These are phyloP conservation scores for Pharnaceum exiguum DNA, from an alignment of 148 eudicot genomes.

Conservation along the genomic window DNA sequence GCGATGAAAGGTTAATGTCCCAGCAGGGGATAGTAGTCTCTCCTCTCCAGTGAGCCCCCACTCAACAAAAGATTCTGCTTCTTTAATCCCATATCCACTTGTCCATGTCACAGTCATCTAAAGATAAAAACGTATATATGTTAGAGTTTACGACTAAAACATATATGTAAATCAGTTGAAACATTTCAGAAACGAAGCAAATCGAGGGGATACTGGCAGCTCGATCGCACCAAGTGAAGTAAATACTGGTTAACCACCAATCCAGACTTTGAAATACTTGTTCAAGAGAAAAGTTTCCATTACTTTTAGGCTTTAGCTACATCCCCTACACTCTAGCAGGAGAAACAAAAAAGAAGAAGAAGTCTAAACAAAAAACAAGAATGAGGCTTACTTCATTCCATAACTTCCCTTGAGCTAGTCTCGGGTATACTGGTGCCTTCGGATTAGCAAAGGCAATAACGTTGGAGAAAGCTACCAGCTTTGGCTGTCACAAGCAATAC, in stretches of 20 bases:
- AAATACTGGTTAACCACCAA: no score
- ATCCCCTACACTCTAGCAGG: no score
- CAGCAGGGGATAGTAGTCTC: conserved; percentile 48
- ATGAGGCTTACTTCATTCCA: conserved; percentile 79
- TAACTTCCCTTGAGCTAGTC: conserved; percentile 79
- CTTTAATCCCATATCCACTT: conserved; percentile 64
- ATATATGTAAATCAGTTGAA: neutral
- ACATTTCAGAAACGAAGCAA: no score
- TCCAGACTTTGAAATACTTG: no score
- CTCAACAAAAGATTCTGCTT: conserved; percentile 61
- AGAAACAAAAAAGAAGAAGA: no score
- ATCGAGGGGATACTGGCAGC: no score
- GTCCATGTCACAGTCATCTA: conserved; percentile 93
- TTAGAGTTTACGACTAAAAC: neutral
- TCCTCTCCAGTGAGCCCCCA: conserved; percentile 59
- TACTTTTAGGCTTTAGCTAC: no score
- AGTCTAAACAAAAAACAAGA: neutral
- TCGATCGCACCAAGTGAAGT: no score
- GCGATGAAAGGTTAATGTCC: conserved; percentile 66
- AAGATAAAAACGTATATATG: neutral
- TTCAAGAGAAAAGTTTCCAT: no score
- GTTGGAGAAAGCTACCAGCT: conserved; percentile 77
- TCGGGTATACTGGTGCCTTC: conserved; percentile 82
- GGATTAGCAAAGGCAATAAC: conserved; percentile 65
- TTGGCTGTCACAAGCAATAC: conserved; percentile 46